A percentile compares a stretch with the other conserved stretches of the same genome.
phyloP scores from a whole-genome alignment of 2,329 filamentous ascomycete species.

The Hypoxylon sp. region DNA sequence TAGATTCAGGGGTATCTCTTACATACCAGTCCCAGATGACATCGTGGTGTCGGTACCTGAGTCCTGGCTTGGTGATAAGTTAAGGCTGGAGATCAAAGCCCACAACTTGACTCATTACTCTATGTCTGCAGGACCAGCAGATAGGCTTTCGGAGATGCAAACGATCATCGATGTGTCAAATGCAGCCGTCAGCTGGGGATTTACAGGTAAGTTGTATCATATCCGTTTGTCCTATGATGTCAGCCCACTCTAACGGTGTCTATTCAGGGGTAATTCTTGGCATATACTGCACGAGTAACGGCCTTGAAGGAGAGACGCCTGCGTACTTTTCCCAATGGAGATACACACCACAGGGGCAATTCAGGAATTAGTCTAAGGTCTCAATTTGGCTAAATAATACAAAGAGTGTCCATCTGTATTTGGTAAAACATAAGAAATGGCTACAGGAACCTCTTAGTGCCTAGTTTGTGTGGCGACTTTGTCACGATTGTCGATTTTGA shows the following conservation, averaged over 20 bases:
- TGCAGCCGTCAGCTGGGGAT: slow-evolving; percentile 51
- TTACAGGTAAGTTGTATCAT: slow-evolving; percentile 48
- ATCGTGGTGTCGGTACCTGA: slow-evolving; percentile 51
- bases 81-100: slow-evolving; percentile 55
- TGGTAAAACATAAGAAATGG: no score
- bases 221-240: not conserved
- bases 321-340: slow-evolving; percentile 60
- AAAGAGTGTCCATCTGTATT: no score
- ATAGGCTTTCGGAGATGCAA: slow-evolving; percentile 44
- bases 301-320: slow-evolving; percentile 51
- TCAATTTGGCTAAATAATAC: no score
- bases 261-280: slow-evolving; percentile 57
- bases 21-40: slow-evolving; percentile 50
- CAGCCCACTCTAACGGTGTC: no score
- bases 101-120: slow-evolving; percentile 57
- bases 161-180: slow-evolving; percentile 48
- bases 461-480: no score
- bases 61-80: slow-evolving; percentile 47
- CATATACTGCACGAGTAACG: slow-evolving; percentile 62
- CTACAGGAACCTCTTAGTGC: no score
- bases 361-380: slow-evolving; percentile 45
- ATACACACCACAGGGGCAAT: slow-evolving; percentile 52
- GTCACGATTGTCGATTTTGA: no score
- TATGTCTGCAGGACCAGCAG: slow-evolving; percentile 50
- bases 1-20: slow-evolving; percentile 55